These are phyloP conservation scores for Crassisporium funariophilum DNA, from an alignment of 768 basidiomycete genomes.

Conservation along the genomic window DNA sequence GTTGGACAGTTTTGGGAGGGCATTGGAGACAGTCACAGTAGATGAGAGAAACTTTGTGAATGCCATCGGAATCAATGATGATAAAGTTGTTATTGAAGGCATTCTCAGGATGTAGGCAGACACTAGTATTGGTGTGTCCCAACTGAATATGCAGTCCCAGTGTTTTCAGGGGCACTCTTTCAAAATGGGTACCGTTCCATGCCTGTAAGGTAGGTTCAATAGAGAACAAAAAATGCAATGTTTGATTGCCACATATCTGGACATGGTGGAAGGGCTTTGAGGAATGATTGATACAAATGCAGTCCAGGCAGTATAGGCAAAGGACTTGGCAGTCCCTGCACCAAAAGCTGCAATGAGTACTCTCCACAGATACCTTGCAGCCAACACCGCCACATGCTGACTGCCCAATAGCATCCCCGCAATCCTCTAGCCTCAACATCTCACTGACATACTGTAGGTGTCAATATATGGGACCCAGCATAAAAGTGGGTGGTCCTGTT, in stretches of 20 bases:
- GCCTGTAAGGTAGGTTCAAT: constrained; percentile 10
- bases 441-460: neutral
- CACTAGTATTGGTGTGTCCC: constrained; percentile 19
- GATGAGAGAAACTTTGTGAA: constrained; percentile 32
- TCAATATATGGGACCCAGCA: neutral
- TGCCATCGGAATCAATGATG: constrained; percentile 30
- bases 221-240: neutral
- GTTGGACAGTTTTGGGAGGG: constrained; percentile 20
- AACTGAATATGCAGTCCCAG: constrained; percentile 32
- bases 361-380: neutral
- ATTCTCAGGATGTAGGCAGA: constrained; percentile 13
- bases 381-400: neutral
- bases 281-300: neutral
- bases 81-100: constrained; percentile 26
- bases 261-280: neutral
- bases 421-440: neutral
- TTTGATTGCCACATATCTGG: neutral
- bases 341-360: neutral
- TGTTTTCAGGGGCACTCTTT: constrained; percentile 14
- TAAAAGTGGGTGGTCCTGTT: neutral
- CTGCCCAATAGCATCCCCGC: neutral
- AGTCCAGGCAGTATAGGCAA: neutral
- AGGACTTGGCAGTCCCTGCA: neutral
- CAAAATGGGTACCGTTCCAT: constrained; percentile 24
- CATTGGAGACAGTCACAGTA: constrained; percentile 32